Evolutionary conservation across 2,329 filamentous ascomycete genomes (phyloP).

Genomic region (Colletotrichum plurivorum): DNA sequence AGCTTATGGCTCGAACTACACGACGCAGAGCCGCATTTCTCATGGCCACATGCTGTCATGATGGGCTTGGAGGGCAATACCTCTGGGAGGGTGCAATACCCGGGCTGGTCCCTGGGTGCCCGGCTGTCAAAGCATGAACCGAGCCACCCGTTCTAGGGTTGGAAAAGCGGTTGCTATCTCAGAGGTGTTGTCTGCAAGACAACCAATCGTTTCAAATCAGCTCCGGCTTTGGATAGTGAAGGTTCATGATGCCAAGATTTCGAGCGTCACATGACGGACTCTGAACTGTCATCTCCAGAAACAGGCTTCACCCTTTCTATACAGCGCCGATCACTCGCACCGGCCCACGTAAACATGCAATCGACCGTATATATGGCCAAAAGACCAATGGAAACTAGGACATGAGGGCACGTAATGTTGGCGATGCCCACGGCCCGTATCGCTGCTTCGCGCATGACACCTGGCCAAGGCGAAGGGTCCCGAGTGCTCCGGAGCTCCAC

Average conservation of each 20-base stretch:
- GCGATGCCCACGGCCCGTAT: neutral
- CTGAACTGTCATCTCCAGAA: neutral
- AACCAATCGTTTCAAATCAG: neutral
- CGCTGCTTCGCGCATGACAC: neutral
- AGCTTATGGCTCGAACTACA: too few species aligned
- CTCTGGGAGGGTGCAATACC: too few species aligned
- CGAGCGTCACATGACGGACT: constrained; percentile 14
- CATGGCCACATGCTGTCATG: too few species aligned
- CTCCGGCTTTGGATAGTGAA: neutral
- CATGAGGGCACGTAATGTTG: neutral
- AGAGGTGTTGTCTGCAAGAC: neutral
- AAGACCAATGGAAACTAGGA: neutral
- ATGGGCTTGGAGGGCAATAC: too few species aligned
- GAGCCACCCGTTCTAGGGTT: too few species aligned
- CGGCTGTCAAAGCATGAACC: too few species aligned
- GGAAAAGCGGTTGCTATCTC: too few species aligned
- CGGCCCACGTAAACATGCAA: constrained; percentile 6
- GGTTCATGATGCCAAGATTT: neutral
- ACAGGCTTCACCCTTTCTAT: constrained; percentile 22
- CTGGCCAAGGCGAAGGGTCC: constrained; percentile 14
- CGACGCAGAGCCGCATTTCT: too few species aligned
- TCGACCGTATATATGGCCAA: neutral
- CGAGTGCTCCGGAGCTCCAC: constrained; percentile 25
- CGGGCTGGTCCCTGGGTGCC: too few species aligned
- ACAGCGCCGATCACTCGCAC: constrained; percentile 11